phyloP scores from a whole-genome alignment of 2,329 filamentous ascomycete species.

The Fusarium concolor region DNA sequence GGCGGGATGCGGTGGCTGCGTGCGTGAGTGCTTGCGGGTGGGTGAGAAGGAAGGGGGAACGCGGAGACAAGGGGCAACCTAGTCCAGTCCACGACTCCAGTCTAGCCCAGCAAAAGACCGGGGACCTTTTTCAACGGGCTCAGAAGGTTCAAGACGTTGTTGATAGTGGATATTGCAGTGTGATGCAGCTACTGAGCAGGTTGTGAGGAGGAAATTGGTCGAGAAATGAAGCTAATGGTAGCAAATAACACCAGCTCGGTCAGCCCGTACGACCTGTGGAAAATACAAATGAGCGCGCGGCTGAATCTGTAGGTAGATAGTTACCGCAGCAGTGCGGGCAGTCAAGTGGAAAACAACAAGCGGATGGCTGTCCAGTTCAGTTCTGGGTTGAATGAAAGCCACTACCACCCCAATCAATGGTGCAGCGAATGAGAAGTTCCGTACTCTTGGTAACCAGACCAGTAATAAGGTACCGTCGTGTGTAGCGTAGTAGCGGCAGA shows the following conservation, averaged over 20 bases:
- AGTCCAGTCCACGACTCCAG: conserved; percentile 22
- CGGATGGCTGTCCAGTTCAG: conserved; percentile 16
- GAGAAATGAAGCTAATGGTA: not conserved
- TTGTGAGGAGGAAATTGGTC: not conserved
- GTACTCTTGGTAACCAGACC: conserved; percentile 25
- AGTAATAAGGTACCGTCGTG: conserved; percentile 20
- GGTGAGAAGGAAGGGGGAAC: conserved; percentile 27
- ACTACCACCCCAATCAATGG: conserved; percentile 5
- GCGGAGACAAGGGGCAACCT: conserved; percentile 40
- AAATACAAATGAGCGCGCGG: conserved; percentile 33
- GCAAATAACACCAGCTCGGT: conserved; percentile 7
- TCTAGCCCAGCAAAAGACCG: conserved; percentile 23
- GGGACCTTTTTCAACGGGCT: conserved; percentile 12
- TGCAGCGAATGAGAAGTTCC: conserved; percentile 14
- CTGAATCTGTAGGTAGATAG: not conserved
- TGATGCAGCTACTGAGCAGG: conserved; percentile 21
- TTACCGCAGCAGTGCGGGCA: too few relatives aligned
- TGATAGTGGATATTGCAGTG: conserved; percentile 17
- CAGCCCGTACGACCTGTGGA: conserved; percentile 6
- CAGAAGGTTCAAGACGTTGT: conserved; percentile 7
- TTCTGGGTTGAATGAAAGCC: conserved; percentile 17
- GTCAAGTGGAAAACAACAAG: conserved; percentile 19
- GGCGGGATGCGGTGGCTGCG: conserved; percentile 34
- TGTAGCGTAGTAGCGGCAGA: conserved; percentile 26
- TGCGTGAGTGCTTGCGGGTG: conserved; percentile 9